Evolutionary conservation across 495 filamentous ascomycete genomes (phyloP), one percentile per base, ranked within the genome.

Genomic region (Pyrenula aspistea): DNA sequence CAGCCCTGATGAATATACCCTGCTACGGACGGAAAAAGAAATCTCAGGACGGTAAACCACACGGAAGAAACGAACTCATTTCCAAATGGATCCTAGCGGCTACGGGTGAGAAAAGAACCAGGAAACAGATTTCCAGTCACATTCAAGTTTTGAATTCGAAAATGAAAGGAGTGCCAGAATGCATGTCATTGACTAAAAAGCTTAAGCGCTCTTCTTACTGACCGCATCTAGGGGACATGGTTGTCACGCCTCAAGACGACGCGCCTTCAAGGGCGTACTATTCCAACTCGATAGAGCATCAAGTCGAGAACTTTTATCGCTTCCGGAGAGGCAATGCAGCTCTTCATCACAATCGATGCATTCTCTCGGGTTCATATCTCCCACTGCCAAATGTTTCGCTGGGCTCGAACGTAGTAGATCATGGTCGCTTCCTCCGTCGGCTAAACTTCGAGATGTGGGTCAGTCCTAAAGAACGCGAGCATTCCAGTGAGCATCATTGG

Each of bases 51-150:
- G 84, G 82, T 15, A 85, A 87, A 66, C 84, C 79, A 15, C 83
- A 84, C 59, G 94, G 93, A 15, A 83, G 93, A 15, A 98, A 98
- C 65, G 91, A 96, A 75, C 76, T 96, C 54, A 93, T 98, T 64
- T 80, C 83, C 42, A 82, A 90, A 61, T 91, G 86, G 62, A 87
- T 98, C 52, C 82, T 78, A 61, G 79, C 81, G 56, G 71, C 74
- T 56, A 89, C 86, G 50, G 86, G 84, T 36, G 83, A 79, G 62
- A 63, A 66, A 25, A 80, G 90, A 56, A 75, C 67, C 47, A 76
- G 93, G 55, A 98, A 98, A 69, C 88, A 95, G 67, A 88, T 98
- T 10, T 96, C 92, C 0, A 96, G 91, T 62, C 93, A 98, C 68
- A 87, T 97, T 57, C 93, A 98, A 73, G 92, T 96, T n/a, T 71